A percentile compares a stretch with the other conserved stretches of the same genome.
Conservation (phyloP, 441 rosid species). For the Omphalea diandra region DNA sequence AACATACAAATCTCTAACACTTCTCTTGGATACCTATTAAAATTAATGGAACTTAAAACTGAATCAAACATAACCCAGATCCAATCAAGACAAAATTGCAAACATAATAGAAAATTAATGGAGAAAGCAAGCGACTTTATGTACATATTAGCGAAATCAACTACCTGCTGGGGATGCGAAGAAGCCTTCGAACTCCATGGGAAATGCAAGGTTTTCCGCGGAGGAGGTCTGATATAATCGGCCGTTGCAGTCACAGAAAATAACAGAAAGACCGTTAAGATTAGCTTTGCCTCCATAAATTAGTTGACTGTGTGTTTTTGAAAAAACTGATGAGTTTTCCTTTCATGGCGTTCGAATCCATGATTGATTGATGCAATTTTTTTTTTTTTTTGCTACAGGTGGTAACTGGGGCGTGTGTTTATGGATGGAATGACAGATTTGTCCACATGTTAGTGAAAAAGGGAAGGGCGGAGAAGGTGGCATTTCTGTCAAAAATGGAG, state of each 20-base stretch:
- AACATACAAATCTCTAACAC: neutral
- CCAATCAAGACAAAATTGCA: constrained; percentile 24
- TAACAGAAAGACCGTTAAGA: constrained; percentile 26
- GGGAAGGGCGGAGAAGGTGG: too few relatives aligned
- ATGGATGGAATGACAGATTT: too few relatives aligned
- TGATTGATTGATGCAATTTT: too few relatives aligned
- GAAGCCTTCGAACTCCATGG: constrained; percentile 52
- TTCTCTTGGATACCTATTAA: neutral
- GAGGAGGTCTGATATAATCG: constrained; percentile 67
- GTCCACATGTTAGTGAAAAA: too few relatives aligned
- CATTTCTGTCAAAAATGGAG: too few relatives aligned
- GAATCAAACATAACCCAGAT: constrained; percentile 25
- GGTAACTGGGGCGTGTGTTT: too few relatives aligned
- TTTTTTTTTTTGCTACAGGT: too few relatives aligned
- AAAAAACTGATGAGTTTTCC: too few relatives aligned
- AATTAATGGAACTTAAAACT: neutral
- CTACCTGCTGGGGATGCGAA: constrained; percentile 80
- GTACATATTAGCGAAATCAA: neutral
- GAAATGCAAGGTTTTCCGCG: constrained; percentile 69
- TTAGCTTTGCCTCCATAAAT: constrained; percentile 31
- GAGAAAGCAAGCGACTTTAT: neutral
- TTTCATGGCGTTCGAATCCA: too few relatives aligned
- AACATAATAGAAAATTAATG: neutral
- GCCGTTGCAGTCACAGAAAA: constrained; percentile 39
- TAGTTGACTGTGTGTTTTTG: too few relatives aligned